Conservation (phyloP, 2,329 filamentous ascomycete genomes). For the Alternaria panax region DNA sequence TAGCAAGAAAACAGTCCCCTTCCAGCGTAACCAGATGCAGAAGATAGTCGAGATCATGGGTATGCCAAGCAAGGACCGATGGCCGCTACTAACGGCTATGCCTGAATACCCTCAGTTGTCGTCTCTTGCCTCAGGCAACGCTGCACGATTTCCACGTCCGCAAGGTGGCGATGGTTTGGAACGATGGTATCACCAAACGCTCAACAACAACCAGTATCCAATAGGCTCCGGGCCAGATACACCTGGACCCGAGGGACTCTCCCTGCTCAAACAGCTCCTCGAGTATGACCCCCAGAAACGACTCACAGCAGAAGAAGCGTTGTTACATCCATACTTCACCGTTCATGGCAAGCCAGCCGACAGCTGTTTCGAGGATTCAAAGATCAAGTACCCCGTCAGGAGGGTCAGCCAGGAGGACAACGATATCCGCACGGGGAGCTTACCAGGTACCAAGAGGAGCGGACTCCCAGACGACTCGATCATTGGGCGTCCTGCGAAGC, state of each 20-base stretch:
- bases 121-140: slow-evolving; percentile 55
- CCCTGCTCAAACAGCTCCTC: slow-evolving; percentile 79
- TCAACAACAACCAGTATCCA: slow-evolving; percentile 58
- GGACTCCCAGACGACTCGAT: slow-evolving; percentile 83
- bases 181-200: slow-evolving; percentile 64
- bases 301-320: slow-evolving; percentile 83
- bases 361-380: slow-evolving; percentile 91
- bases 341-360: slow-evolving; percentile 67
- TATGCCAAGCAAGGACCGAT: slow-evolving; percentile 84
- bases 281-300: slow-evolving; percentile 93
- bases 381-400: slow-evolving; percentile 86
- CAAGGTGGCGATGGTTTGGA: slow-evolving; percentile 65
- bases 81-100: slow-evolving; percentile 85
- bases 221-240: slow-evolving; percentile 45
- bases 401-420: slow-evolving; percentile 95
- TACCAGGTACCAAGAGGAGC: slow-evolving; percentile 90
- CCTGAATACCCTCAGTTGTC: slow-evolving; percentile 81
- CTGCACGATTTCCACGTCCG: slow-evolving; percentile 58
- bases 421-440: slow-evolving; percentile 87
- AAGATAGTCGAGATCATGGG: slow-evolving; percentile 98
- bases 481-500: slow-evolving; percentile 63
- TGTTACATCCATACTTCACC: slow-evolving; percentile 90
- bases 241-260: slow-evolving; percentile 73
- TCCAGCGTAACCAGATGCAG: slow-evolving; percentile 98
- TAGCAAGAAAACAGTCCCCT: slow-evolving; percentile 94